phyloP scores from a whole-genome alignment of 2,329 filamentous ascomycete species.

The Trichoderma pleuroti region DNA sequence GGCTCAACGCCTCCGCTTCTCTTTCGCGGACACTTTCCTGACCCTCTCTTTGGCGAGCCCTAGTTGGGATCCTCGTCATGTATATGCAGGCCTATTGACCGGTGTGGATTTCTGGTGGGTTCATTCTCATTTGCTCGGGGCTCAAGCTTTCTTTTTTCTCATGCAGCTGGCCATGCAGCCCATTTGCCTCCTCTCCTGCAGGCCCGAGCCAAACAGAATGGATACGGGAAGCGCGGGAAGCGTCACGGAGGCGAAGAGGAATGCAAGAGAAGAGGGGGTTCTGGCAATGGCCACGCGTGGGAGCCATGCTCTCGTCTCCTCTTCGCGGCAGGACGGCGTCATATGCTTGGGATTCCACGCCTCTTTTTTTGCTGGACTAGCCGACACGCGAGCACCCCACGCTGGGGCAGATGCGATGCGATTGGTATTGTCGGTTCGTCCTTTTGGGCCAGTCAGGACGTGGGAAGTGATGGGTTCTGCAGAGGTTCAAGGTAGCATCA shows the following conservation, averaged over 20 bases:
- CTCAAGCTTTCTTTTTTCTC: neutral
- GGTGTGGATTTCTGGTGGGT: neutral
- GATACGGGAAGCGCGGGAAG: neutral
- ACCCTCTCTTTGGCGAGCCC: neutral
- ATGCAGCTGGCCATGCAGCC: constrained; percentile 3
- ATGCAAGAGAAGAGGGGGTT: neutral
- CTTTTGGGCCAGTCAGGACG: neutral
- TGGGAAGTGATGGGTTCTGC: neutral
- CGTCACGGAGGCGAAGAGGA: neutral
- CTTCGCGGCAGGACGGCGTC: neutral
- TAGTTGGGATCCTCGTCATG: neutral
- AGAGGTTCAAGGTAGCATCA: neutral
- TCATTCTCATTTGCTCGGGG: neutral
- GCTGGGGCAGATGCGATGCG: neutral
- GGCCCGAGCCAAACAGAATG: neutral
- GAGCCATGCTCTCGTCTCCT: neutral
- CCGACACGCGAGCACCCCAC: neutral
- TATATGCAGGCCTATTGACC: neutral
- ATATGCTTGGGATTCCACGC: neutral
- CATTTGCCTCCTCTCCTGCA: neutral
- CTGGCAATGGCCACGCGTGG: neutral
- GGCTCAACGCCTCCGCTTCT: neutral
- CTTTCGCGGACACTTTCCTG: neutral
- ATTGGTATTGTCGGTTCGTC: neutral
- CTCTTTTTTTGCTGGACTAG: neutral